phyloP scores from a whole-genome alignment of 495 filamentous ascomycete genomes.

The Annulohypoxylon maeteangense region DNA sequence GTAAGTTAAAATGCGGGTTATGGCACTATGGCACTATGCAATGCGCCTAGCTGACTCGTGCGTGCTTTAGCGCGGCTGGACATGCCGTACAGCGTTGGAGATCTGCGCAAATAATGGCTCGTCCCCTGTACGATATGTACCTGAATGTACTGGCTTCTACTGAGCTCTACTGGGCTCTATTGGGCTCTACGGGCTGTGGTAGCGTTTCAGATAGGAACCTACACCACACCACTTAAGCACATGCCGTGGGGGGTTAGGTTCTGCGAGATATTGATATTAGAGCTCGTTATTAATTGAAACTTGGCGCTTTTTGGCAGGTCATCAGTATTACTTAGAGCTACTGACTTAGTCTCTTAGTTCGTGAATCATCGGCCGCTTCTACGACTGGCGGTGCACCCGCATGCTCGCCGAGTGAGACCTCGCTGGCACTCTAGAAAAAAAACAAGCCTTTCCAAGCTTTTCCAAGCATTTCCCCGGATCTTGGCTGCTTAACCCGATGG shows the following conservation, averaged over 20 bases:
- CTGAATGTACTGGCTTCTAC: neutral
- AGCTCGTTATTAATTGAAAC: conserved; percentile 18
- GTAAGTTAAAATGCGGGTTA: conserved; percentile 21
- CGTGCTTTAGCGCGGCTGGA: conserved; percentile 40
- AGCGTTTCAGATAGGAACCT: conserved; percentile 38
- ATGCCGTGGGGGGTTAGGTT: conserved; percentile 22
- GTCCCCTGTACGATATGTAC: conserved; percentile 24
- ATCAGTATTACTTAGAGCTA: conserved; percentile 20
- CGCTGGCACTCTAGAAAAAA: conserved; percentile 12
- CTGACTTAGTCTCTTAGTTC: conserved; percentile 2
- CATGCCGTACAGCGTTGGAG: conserved; percentile 38
- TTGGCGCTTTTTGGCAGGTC: conserved; percentile 44
- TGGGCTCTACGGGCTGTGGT: conserved; percentile 3
- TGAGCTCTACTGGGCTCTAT: neutral
- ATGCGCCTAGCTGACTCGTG: conserved; percentile 30
- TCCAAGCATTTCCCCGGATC: conserved; percentile 44
- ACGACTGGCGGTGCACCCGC: neutral
- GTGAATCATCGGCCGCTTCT: conserved; percentile 16
- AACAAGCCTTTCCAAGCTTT: conserved; percentile 33
- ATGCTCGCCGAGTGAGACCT: conserved; percentile 30
- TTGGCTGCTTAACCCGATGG: conserved; percentile 30
- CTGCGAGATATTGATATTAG: neutral
- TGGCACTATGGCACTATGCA: conserved; percentile 1
- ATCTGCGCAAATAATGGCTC: conserved; percentile 29
- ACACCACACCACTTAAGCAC: conserved; percentile 1